Evolutionary conservation across 2,329 filamentous ascomycete genomes (phyloP).

Genomic region (Coniochaeta sp.): DNA sequence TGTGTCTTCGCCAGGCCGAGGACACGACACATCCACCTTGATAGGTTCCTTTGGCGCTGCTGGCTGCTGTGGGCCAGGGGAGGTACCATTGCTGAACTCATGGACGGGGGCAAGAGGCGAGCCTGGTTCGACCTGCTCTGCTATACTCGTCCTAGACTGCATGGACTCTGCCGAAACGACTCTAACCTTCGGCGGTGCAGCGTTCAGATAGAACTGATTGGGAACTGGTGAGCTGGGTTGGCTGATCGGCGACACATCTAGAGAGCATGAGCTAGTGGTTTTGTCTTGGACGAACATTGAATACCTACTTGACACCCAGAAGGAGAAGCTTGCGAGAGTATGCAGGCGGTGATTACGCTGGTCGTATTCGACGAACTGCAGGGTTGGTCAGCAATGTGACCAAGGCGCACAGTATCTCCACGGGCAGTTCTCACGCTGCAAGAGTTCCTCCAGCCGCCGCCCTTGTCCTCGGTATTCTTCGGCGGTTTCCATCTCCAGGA

Average conservation of each 20-base stretch:
- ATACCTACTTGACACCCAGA: constrained; percentile 78
- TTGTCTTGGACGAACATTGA: not conserved
- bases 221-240: constrained; percentile 61
- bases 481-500: constrained; percentile 96
- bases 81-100: constrained; percentile 24
- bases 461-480: constrained; percentile 70
- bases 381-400: constrained; percentile 16
- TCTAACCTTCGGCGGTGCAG: constrained; percentile 66
- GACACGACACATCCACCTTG: constrained; percentile 82
- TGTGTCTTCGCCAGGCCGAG: constrained; percentile 79
- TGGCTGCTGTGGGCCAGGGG: constrained; percentile 17
- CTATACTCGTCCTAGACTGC: constrained; percentile 71
- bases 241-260: constrained; percentile 39
- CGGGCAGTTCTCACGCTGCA: constrained; percentile 63
- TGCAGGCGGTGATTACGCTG: constrained; percentile 83
- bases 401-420: not conserved
- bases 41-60: constrained; percentile 42
- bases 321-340: constrained; percentile 86
- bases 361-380: constrained; percentile 91
- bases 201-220: constrained; percentile 51
- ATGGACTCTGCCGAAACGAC: constrained; percentile 83
- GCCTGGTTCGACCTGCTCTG: constrained; percentile 56
- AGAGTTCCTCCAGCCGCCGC: constrained; percentile 89
- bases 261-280: not conserved
- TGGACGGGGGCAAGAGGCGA: constrained; percentile 39